A percentile compares a stretch with the other conserved stretches of the same genome.
phyloP scores from a whole-genome alignment of 148 eudicot genomes.

The Amaranthus cruentus region DNA sequence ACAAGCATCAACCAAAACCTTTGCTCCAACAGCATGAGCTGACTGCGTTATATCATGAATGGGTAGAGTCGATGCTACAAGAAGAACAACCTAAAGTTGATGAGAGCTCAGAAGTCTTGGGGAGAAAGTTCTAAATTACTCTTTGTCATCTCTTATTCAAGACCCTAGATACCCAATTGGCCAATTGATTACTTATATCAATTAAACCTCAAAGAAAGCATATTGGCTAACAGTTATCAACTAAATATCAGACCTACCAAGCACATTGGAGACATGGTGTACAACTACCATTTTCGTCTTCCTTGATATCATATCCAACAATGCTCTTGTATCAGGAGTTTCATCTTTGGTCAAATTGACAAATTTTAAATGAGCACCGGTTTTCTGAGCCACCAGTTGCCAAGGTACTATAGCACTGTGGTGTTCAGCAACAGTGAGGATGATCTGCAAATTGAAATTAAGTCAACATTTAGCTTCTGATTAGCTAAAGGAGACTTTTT shows the following conservation, averaged over 20 bases:
- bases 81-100: slow-evolving; percentile 7
- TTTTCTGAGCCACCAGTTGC: slow-evolving; percentile 81
- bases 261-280: slow-evolving; percentile 85
- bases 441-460: slow-evolving; percentile 43
- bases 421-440: slow-evolving; percentile 87
- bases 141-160: background rate
- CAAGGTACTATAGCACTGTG: slow-evolving; percentile 96
- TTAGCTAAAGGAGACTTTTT: background rate
- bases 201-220: background rate
- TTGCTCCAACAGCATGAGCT: slow-evolving; percentile 88
- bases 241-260: slow-evolving; percentile 43
- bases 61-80: slow-evolving; percentile 82
- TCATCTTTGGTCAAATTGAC: slow-evolving; percentile 64
- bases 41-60: slow-evolving; percentile 60
- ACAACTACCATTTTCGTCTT: slow-evolving; percentile 75
- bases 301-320: slow-evolving; percentile 55
- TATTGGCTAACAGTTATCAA: background rate
- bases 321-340: slow-evolving; percentile 60
- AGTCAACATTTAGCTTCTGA: background rate
- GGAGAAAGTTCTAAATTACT: background rate
- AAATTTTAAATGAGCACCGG: slow-evolving; percentile 73
- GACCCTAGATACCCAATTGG: background rate
- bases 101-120: background rate
- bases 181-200: background rate
- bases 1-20: slow-evolving; percentile 93